phyloP scores from a whole-genome alignment of 768 basidiomycete genomes.

The Suillus discolor region DNA sequence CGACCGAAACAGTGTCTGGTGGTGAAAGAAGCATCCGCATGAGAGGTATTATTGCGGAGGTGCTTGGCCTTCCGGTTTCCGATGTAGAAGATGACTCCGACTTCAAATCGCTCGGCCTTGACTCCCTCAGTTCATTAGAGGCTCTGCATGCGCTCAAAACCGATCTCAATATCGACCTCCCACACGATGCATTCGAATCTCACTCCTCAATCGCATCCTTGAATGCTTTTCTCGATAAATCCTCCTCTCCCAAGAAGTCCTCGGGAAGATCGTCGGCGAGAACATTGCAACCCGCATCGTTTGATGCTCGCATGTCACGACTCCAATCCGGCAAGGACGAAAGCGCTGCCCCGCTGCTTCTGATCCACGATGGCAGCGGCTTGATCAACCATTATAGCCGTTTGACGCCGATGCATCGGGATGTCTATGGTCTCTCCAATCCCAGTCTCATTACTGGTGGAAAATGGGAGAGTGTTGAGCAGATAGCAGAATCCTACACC shows the following conservation, averaged over 20 bases:
- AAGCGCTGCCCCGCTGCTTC: constrained; percentile 48
- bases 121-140: constrained; percentile 69
- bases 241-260: not conserved
- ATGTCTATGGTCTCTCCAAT: constrained; percentile 64
- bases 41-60: constrained; percentile 43
- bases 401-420: constrained; percentile 47
- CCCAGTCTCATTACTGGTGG: constrained; percentile 48
- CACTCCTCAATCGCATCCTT: constrained; percentile 40
- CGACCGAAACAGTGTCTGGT: constrained; percentile 30
- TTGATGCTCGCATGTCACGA: constrained; percentile 2
- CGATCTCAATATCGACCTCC: constrained; percentile 44
- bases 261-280: not conserved
- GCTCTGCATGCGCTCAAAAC: constrained; percentile 49
- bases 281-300: not conserved
- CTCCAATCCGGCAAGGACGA: constrained; percentile 38
- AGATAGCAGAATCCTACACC: constrained; percentile 59
- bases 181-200: constrained; percentile 44
- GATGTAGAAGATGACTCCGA: constrained; percentile 47
- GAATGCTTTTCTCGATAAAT: constrained; percentile 16
- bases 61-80: constrained; percentile 35
- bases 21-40: constrained; percentile 25
- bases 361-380: constrained; percentile 78
- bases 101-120: constrained; percentile 56
- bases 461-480: constrained; percentile 48
- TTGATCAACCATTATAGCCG: constrained; percentile 52